Evolutionary conservation across 2,329 filamentous ascomycete species (phyloP).

Genomic region (Scopulariopsis brevicaulis): DNA sequence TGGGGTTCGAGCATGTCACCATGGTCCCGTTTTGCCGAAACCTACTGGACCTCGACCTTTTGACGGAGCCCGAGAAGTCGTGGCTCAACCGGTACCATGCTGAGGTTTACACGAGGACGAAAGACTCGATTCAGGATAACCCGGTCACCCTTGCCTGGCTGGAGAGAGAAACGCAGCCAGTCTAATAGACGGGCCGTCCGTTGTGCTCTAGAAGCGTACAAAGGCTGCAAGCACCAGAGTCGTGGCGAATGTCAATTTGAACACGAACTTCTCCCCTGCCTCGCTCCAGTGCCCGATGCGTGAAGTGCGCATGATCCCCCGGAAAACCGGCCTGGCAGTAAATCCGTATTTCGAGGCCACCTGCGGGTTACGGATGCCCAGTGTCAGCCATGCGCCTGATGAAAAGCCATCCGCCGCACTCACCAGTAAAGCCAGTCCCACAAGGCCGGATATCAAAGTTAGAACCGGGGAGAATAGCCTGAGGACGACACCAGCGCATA

Average conservation of each 20-base stretch:
- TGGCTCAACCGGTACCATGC: slow-evolving; percentile 84
- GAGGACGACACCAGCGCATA: slow-evolving; percentile 52
- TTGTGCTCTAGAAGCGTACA: slow-evolving; percentile 27
- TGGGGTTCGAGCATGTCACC: slow-evolving; percentile 94
- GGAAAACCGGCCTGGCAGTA: slow-evolving; percentile 23
- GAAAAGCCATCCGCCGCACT: slow-evolving; percentile 9
- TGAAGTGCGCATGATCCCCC: slow-evolving; percentile 2
- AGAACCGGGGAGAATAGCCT: slow-evolving; percentile 61
- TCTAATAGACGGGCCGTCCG: slow-evolving; percentile 14
- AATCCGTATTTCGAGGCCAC: slow-evolving; percentile 31
- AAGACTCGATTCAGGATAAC: slow-evolving; percentile 63
- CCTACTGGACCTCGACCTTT: slow-evolving; percentile 62
- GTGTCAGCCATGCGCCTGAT: not conserved
- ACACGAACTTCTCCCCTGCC: slow-evolving; percentile 36
- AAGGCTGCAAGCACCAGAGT: slow-evolving; percentile 57
- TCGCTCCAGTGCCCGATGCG: not conserved
- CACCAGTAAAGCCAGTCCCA: slow-evolving; percentile 54
- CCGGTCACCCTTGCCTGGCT: slow-evolving; percentile 67
- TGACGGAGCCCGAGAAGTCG: slow-evolving; percentile 63
- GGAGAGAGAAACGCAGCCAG: slow-evolving; percentile 69
- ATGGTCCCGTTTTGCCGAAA: slow-evolving; percentile 93
- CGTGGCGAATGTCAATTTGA: slow-evolving; percentile 59
- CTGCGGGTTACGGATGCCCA: slow-evolving; percentile 13
- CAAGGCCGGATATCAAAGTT: slow-evolving; percentile 53
- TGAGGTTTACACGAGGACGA: slow-evolving; percentile 74